Conservation (phyloP, 352 stramenopile genomes). For the Pythium scleroteichum region DNA sequence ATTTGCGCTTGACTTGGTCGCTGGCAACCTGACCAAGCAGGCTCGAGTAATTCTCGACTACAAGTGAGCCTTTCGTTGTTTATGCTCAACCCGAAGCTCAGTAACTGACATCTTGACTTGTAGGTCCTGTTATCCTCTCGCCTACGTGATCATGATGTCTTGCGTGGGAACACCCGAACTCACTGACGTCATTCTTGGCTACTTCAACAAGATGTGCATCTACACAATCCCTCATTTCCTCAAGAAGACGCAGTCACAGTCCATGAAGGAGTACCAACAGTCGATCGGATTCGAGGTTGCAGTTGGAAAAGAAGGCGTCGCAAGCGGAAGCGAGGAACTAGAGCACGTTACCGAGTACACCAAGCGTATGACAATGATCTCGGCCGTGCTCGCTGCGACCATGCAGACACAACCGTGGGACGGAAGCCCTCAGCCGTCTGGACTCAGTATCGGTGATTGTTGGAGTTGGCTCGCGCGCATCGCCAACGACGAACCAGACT, state of each 20-base stretch:
- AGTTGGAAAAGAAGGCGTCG: constrained; percentile 47
- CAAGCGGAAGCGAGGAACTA: constrained; percentile 47
- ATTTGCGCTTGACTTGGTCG: constrained; percentile 72
- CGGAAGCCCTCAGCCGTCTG: constrained; percentile 45
- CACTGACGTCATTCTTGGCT: constrained; percentile 65
- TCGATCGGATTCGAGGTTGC: constrained; percentile 67
- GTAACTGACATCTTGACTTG: constrained; percentile 9
- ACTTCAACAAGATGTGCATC: constrained; percentile 75
- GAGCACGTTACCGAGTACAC: constrained; percentile 81
- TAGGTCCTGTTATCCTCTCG: constrained; percentile 20
- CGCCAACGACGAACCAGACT: constrained; percentile 65
- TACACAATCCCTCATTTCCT: constrained; percentile 71
- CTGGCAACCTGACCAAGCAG: constrained; percentile 70
- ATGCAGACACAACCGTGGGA: constrained; percentile 71
- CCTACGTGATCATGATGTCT: constrained; percentile 76
- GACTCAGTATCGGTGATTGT: constrained; percentile 64
- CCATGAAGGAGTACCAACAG: constrained; percentile 64
- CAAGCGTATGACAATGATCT: constrained; percentile 80
- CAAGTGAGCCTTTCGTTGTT: constrained; percentile 63
- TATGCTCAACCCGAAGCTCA: no score
- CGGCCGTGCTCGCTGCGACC: constrained; percentile 66
- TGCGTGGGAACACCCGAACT: constrained; percentile 74
- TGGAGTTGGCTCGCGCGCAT: constrained; percentile 72
- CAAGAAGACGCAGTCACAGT: constrained; percentile 52
- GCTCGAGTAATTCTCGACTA: constrained; percentile 68